phyloP scores from a whole-genome alignment of 2,329 filamentous ascomycete species.

The Calonectria pauciramosa region DNA sequence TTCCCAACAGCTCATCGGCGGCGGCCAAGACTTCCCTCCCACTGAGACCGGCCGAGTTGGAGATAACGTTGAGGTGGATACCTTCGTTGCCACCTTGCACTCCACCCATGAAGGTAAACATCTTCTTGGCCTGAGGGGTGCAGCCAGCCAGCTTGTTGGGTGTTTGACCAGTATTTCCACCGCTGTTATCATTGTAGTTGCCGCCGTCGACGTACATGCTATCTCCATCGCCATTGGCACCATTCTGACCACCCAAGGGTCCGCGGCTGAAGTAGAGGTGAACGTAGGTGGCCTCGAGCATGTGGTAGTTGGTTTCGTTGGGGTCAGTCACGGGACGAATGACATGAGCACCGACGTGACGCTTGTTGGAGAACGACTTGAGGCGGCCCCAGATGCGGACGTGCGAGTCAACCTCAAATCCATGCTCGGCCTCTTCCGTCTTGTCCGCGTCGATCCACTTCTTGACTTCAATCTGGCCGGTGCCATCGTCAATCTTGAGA shows the following conservation, averaged over 20 bases:
- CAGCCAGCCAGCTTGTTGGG: conserved; percentile 61
- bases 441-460: conserved; percentile 82
- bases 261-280: conserved; percentile 88
- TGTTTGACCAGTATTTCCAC: conserved; percentile 55
- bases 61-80: conserved; percentile 83
- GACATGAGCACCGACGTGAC: conserved; percentile 83
- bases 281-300: conserved; percentile 90
- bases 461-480: conserved; percentile 91
- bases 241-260: conserved; percentile 61
- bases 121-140: conserved; percentile 72
- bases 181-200: conserved; percentile 53
- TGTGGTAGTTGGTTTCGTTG: conserved; percentile 94
- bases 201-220: conserved; percentile 71
- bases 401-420: conserved; percentile 80
- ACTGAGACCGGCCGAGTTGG: conserved; percentile 74
- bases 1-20: conserved; percentile 82
- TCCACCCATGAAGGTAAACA: conserved; percentile 79
- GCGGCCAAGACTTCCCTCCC: conserved; percentile 79
- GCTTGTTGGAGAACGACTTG: conserved; percentile 87
- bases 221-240: conserved; percentile 58
- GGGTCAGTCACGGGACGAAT: conserved; percentile 85
- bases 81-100: conserved; percentile 84
- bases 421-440: conserved; percentile 60
- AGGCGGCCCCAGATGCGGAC: conserved; percentile 89
- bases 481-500: conserved; percentile 95